Conservation (phyloP, 1,284 basidiomycete species). For the Cerioporus squamosus region DNA sequence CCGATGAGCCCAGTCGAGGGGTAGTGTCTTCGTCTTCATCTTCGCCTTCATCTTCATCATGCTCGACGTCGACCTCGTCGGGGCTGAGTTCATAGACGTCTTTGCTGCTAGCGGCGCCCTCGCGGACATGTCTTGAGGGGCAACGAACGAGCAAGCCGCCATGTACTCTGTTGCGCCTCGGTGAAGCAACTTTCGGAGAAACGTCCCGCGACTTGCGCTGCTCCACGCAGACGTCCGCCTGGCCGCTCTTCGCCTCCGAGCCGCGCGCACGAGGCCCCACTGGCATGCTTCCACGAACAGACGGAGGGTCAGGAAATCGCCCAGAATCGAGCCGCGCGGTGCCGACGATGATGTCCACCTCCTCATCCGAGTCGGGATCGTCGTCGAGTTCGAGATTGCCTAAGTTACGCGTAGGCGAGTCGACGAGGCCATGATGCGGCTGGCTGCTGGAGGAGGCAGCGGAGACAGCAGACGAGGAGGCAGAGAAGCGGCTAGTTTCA, state of each 20-base stretch:
- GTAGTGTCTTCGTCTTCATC: slow-evolving; percentile 17
- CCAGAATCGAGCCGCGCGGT: slow-evolving; percentile 19
- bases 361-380: slow-evolving; percentile 31
- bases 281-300: background rate
- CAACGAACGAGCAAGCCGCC: no score
- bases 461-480: slow-evolving; percentile 1
- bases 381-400: slow-evolving; percentile 29
- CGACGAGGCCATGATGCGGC: background rate
- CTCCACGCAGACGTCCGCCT: no score
- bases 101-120: no score
- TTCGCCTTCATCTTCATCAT: background rate
- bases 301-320: background rate
- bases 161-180: background rate
- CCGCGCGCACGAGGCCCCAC: no score
- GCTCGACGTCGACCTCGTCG: background rate
- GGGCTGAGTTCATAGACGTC: background rate
- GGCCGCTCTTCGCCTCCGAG: background rate
- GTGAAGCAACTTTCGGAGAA: no score
- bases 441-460: no score
- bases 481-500: slow-evolving; percentile 31
- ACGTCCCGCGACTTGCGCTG: no score
- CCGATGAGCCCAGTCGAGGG: slow-evolving; percentile 19
- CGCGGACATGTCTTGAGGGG: no score
- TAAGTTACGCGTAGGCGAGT: background rate
- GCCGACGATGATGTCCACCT: slow-evolving; percentile 29